These are phyloP conservation scores for Aspergillus tubingensis DNA, from an alignment of 2,329 filamentous ascomycete species.

Conservation along the genomic window DNA sequence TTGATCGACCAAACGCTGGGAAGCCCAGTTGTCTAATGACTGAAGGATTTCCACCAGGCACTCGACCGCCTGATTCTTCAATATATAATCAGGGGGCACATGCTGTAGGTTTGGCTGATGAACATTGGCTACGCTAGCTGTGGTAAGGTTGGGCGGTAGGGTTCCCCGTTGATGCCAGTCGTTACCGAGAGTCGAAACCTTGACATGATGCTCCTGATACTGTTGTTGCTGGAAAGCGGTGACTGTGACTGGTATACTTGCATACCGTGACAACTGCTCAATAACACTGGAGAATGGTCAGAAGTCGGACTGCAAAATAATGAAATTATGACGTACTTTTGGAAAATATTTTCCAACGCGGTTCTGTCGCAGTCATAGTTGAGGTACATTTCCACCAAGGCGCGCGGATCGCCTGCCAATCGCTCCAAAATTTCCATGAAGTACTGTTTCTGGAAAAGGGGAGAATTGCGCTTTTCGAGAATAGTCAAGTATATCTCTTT, in stretches of 20 bases:
- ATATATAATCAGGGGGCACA: slow-evolving; percentile 82
- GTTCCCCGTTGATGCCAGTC: slow-evolving; percentile 90
- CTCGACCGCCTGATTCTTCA: slow-evolving; percentile 88
- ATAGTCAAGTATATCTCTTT: slow-evolving; percentile 97
- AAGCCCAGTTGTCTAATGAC: slow-evolving; percentile 90
- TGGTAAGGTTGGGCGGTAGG: slow-evolving; percentile 81
- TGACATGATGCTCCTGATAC: slow-evolving; percentile 77
- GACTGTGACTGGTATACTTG: slow-evolving; percentile 74
- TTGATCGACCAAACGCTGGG: slow-evolving; percentile 62
- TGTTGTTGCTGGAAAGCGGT: slow-evolving; percentile 77
- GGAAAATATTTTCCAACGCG: slow-evolving; percentile 93
- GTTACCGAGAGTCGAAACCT: slow-evolving; percentile 57
- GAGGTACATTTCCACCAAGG: slow-evolving; percentile 90
- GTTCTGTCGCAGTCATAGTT: slow-evolving; percentile 98
- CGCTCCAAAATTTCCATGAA: slow-evolving; percentile 84
- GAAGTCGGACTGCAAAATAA: not conserved
- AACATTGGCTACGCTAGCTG: slow-evolving; percentile 66
- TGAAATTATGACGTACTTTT: slow-evolving; percentile 51
- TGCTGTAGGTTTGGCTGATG: slow-evolving; percentile 56
- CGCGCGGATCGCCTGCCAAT: slow-evolving; percentile 80
- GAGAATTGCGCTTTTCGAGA: slow-evolving; percentile 82
- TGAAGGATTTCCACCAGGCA: slow-evolving; percentile 84
- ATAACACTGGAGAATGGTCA: slow-evolving; percentile 62
- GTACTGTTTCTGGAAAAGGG: slow-evolving; percentile 86
- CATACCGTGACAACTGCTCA: slow-evolving; percentile 87